Base-by-base conservation (phyloP, 257 asterid genomes). In the Ajuga chamaepitys region DNA sequence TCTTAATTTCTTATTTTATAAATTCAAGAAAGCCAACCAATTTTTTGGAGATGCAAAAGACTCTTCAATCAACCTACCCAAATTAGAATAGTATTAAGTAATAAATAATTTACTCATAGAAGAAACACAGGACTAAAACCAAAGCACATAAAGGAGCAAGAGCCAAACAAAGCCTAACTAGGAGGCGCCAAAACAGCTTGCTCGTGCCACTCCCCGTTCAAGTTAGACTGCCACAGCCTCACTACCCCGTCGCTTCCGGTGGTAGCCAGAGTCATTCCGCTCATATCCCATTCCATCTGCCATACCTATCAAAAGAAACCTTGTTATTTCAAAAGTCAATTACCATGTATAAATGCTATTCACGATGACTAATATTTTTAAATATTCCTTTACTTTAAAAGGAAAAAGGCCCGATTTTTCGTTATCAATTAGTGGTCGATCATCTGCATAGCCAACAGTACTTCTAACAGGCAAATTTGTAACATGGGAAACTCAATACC, bases 251-350 rank as follows among this genome's bases (percentile, higher is more conserved):
- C 96, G 4, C 80, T 63, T 47, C 93, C 98, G 0, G 89, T 81
- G 47, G 85, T 80, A 37, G 98, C 98, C 45, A 92, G 80, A 64
- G 98, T 89, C 97, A 86, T 93, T 61, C 99, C 99, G 9, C 99
- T 84, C 85, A 85, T 84, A 79, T 92, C 97, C 98, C 98, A 92
- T 75, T 89, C 95, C 96, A 89, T 85, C 73, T 92, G 80, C 95
- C 88, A 87, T 65, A 89, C 95, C 98, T 89, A 66, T 22, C 45
- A 45, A 30, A 9, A 8, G 16, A 24, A 7, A 25, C n/a, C 4
- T 14, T n/a, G 26, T n/a, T 42, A 8, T 61, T 45, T 20, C 42
- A 41, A 21, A 45, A 1, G 11, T 46, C 16, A 9, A 56, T n/a
- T 56, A 56, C 11, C 20, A 37, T 30, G 7, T 30, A 30, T 32